Percentiles rank a stretch among this genome's conserved stretches.
Evolutionary conservation across 2,329 filamentous ascomycete genomes (phyloP).

Genomic region (Thermothelomyces thermophilus): DNA sequence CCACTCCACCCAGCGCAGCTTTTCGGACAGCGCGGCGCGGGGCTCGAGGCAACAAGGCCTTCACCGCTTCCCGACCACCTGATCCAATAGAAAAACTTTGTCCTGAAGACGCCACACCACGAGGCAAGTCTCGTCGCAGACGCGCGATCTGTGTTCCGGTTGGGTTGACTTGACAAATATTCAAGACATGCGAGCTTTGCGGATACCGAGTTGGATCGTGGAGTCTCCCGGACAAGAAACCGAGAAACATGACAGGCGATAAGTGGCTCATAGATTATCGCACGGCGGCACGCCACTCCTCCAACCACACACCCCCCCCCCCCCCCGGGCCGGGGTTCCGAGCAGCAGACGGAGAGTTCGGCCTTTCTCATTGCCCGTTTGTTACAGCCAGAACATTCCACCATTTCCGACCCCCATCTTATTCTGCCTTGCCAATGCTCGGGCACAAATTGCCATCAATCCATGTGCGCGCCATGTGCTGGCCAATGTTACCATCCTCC

Average conservation of each 20-base stretch:
- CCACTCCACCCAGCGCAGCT: not conserved
- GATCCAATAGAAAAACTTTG: not conserved
- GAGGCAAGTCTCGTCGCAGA: not conserved
- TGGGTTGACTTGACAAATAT: not conserved
- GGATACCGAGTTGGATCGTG: not conserved
- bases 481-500: slow-evolving; percentile 7
- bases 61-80: slow-evolving; percentile 1
- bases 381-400: not conserved
- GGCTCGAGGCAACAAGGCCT: not conserved
- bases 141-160: not conserved
- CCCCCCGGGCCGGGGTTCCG: too few species aligned
- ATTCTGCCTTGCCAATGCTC: not conserved
- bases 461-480: slow-evolving; percentile 17
- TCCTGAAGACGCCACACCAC: not conserved
- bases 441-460: slow-evolving; percentile 1
- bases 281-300: too few species aligned
- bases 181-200: not conserved
- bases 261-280: not conserved
- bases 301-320: too few species aligned
- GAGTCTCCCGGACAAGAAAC: not conserved
- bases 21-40: not conserved
- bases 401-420: not conserved
- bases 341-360: not conserved
- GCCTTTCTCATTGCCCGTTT: too few species aligned
- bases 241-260: not conserved